A percentile compares a stretch with the other conserved stretches of the same genome.
Conservation (phyloP, 2,329 filamentous ascomycete species). For the Rutstroemia sp. region DNA sequence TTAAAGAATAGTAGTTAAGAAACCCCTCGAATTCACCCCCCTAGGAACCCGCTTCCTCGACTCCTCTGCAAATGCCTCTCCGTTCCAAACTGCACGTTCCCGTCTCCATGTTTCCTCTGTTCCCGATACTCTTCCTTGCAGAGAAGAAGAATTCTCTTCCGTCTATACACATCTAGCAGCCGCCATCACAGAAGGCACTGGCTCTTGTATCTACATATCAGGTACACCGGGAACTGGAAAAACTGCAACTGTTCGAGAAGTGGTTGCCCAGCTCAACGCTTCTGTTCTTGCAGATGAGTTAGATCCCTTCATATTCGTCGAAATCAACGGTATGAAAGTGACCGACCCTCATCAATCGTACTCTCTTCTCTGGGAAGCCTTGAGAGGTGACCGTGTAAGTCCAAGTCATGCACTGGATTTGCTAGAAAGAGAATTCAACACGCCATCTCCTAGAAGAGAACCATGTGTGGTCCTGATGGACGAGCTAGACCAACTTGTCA, state of each 20-base stretch:
- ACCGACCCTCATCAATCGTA: conserved; percentile 97
- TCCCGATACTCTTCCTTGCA: conserved; percentile 79
- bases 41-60: conserved; percentile 82
- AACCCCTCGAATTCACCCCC: conserved; percentile 89
- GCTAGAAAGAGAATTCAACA: conserved; percentile 84
- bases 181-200: conserved; percentile 87
- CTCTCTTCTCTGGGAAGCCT: conserved; percentile 87
- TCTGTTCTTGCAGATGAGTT: conserved; percentile 83
- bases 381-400: conserved; percentile 88
- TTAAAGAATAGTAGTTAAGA: conserved; percentile 63
- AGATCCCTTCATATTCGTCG: conserved; percentile 97
- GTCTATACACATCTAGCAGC: conserved; percentile 93
- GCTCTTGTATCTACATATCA: conserved; percentile 97
- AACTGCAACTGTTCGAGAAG: conserved; percentile 93
- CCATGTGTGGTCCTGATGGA: conserved; percentile 98
- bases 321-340: conserved; percentile 99
- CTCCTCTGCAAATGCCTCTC: conserved; percentile 68
- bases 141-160: conserved; percentile 82
- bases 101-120: conserved; percentile 92
- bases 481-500: conserved; percentile 94
- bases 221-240: conserved; percentile 98
- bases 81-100: conserved; percentile 84
- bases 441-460: conserved; percentile 81
- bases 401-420: conserved; percentile 87
- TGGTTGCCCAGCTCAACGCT: conserved; percentile 82